Evolutionary conservation across 2,329 filamentous ascomycete genomes (phyloP).

Genomic region (Beauveria caledonica): DNA sequence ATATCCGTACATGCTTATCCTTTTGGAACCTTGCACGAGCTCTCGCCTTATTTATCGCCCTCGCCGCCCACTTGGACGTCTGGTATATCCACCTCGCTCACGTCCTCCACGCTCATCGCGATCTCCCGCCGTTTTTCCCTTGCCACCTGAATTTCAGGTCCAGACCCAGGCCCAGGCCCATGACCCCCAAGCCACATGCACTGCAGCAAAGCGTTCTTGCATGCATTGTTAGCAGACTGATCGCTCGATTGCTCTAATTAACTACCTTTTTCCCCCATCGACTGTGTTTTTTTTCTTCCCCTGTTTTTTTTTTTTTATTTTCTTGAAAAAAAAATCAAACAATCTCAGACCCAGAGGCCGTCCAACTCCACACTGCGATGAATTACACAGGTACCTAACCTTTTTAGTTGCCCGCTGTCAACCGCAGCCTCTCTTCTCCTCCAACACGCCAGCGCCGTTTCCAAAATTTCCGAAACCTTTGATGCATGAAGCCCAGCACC

Average conservation of each 20-base stretch:
- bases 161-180: constrained; percentile 4
- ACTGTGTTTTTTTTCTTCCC: background rate
- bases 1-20: background rate
- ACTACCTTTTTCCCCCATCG: background rate
- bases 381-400: background rate
- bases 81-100: background rate
- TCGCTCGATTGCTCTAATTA: background rate
- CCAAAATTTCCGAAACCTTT: background rate
- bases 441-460: background rate
- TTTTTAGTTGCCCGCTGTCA: background rate
- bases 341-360: background rate
- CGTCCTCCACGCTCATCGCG: constrained; percentile 1
- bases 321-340: background rate
- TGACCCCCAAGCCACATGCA: constrained; percentile 4
- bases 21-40: background rate
- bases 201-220: background rate
- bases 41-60: background rate
- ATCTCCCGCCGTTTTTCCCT: background rate
- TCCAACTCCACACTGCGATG: background rate
- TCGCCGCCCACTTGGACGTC: background rate
- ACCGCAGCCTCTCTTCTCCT: background rate
- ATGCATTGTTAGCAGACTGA: background rate
- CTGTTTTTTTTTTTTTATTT: background rate
- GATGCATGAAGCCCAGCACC: background rate
- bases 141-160: background rate